A percentile compares a stretch with the other conserved stretches of the same genome.
Evolutionary conservation across 177 flowering plant genomes (phyloP).

Genomic region (Vitis hybrid): DNA sequence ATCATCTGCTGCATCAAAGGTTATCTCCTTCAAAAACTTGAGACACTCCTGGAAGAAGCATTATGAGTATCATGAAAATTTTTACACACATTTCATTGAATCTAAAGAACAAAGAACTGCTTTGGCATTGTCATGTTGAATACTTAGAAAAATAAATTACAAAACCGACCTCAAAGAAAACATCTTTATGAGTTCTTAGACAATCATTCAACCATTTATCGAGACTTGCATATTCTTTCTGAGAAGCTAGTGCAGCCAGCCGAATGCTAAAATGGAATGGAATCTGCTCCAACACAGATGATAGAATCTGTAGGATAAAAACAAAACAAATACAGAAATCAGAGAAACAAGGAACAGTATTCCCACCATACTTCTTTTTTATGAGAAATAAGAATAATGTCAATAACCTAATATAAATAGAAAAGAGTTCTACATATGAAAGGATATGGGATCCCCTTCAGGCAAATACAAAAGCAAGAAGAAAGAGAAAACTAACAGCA

Average conservation of each 20-base stretch:
- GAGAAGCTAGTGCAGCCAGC: constrained; percentile 76
- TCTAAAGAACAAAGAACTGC: not conserved
- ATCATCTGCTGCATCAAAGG: constrained; percentile 37
- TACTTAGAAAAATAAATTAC: not conserved
- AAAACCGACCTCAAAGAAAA: constrained; percentile 70
- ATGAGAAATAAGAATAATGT: too few relatives aligned
- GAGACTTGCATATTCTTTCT: constrained; percentile 63
- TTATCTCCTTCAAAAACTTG: constrained; percentile 67
- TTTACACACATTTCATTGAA: not conserved
- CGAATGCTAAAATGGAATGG: constrained; percentile 66
- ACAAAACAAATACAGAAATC: too few relatives aligned
- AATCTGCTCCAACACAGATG: constrained; percentile 62
- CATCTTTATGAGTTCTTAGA: constrained; percentile 48
- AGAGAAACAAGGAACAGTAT: too few relatives aligned
- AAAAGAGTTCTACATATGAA: too few relatives aligned
- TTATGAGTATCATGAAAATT: not conserved
- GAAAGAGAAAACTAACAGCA: too few relatives aligned
- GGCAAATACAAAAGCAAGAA: too few relatives aligned
- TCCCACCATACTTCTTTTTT: too few relatives aligned
- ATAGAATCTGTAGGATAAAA: constrained; percentile 51
- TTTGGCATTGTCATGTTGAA: too few relatives aligned
- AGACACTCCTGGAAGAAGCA: constrained; percentile 75
- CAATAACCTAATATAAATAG: too few relatives aligned
- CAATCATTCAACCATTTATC: constrained; percentile 80
- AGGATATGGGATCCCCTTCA: too few relatives aligned